These are phyloP conservation scores for Stylosanthes scabra DNA, from an alignment of 331 rosid genomes.

Conservation along the genomic window DNA sequence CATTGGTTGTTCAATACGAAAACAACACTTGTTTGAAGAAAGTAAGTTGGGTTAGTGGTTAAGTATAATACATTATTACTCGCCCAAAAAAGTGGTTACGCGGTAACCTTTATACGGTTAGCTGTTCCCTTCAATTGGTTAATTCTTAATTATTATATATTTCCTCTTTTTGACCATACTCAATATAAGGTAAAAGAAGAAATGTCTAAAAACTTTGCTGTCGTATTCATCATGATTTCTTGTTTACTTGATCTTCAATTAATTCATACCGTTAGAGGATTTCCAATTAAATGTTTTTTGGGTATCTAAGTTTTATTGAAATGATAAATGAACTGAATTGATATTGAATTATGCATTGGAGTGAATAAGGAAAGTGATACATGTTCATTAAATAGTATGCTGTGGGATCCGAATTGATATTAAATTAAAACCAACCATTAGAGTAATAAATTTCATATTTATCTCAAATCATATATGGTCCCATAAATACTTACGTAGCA, in stretches of 20 bases:
- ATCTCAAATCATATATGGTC: too few species aligned
- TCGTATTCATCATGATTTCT: slow-evolving; percentile 5
- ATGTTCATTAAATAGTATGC: too few species aligned
- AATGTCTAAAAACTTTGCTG: slow-evolving; percentile 8
- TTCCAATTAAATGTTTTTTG: too few species aligned
- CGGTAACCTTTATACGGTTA: background rate
- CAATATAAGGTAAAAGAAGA: slow-evolving; percentile 14
- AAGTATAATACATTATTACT: background rate
- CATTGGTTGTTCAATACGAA: slow-evolving; percentile 9
- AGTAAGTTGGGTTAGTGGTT: background rate
- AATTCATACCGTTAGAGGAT: background rate
- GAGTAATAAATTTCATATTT: too few species aligned
- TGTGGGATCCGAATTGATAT: too few species aligned
- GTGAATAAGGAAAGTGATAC: too few species aligned
- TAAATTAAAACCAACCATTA: too few species aligned
- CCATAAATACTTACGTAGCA: too few species aligned
- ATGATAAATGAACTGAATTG: too few species aligned
- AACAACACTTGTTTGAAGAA: slow-evolving; percentile 12
- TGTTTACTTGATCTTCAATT: slow-evolving; percentile 9
- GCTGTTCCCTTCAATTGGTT: background rate
- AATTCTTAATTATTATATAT: background rate
- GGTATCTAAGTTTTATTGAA: too few species aligned
- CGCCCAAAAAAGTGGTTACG: background rate
- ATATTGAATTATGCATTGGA: too few species aligned
- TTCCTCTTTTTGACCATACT: slow-evolving; percentile 30